phyloP scores from a whole-genome alignment of 2,329 filamentous ascomycete genomes.

The Botrytis hyacinthi region DNA sequence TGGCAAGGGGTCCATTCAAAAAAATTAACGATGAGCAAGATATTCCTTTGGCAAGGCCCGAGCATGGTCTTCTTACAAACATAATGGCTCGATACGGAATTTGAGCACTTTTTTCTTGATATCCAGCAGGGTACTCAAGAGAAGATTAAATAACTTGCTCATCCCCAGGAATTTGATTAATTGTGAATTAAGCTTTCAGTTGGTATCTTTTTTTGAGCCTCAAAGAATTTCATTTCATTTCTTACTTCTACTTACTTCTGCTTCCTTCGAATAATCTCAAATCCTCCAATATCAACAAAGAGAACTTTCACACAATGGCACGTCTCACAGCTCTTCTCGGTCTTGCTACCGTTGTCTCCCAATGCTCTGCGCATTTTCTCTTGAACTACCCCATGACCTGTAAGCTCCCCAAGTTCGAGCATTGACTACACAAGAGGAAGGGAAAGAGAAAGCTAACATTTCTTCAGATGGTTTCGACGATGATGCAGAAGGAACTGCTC shows the following conservation, averaged over 20 bases:
- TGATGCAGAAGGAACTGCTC: conserved; percentile 45
- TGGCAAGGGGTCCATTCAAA: neutral
- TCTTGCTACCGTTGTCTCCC: conserved; percentile 23
- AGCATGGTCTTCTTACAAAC: neutral
- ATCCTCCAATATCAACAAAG: neutral
- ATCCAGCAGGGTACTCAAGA: neutral
- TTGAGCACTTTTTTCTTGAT: neutral
- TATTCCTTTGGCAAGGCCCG: neutral
- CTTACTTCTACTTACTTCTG: neutral
- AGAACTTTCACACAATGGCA: conserved; percentile 12
- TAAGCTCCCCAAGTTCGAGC: neutral
- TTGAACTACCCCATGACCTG: conserved; percentile 48
- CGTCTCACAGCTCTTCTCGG: conserved; percentile 19
- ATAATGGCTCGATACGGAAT: neutral
- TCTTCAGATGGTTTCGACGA: conserved; percentile 47
- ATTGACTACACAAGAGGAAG: neutral
- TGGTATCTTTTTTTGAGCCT: neutral
- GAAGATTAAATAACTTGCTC: conserved; percentile 19
- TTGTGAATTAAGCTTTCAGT: neutral
- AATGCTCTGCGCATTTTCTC: conserved; percentile 54
- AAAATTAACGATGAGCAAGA: neutral
- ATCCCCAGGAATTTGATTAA: neutral
- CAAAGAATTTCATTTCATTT: neutral
- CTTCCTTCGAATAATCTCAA: neutral
- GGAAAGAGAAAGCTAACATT: conserved; percentile 13